These are phyloP conservation scores for Aspergillus ellipticus DNA, from an alignment of 495 filamentous ascomycete genomes.

Conservation along the genomic window DNA sequence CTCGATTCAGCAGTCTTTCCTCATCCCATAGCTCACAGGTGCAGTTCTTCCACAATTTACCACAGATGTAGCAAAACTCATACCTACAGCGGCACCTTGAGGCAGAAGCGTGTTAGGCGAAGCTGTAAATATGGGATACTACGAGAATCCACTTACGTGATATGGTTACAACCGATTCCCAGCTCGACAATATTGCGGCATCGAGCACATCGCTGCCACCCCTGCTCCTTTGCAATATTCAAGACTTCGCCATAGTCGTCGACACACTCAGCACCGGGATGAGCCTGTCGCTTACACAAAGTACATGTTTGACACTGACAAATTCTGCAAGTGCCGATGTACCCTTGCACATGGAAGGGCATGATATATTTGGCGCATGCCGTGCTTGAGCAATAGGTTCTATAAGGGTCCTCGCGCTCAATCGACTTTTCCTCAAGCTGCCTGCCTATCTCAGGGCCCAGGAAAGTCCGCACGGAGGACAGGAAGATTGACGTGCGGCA, in stretches of 20 bases:
- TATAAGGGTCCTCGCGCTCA: conserved; percentile 23
- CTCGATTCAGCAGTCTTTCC: conserved; percentile 25
- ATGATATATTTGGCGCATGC: conserved; percentile 28
- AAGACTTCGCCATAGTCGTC: conserved; percentile 16
- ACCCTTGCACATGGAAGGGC: conserved; percentile 5
- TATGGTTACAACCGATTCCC: conserved; percentile 21
- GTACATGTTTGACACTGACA: conserved; percentile 29
- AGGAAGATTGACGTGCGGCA: conserved; percentile 26
- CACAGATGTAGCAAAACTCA: conserved; percentile 25
- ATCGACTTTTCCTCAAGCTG: conserved; percentile 16
- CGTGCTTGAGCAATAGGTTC: conserved; percentile 27
- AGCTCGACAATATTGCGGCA: conserved; percentile 28
- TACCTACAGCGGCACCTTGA: conserved; percentile 13
- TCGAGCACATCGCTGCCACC: conserved; percentile 27
- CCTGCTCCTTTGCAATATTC: conserved; percentile 15
- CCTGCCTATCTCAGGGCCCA: conserved; percentile 10
- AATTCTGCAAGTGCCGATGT: conserved; percentile 18
- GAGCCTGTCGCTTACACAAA: conserved; percentile 28
- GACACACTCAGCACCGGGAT: conserved; percentile 21
- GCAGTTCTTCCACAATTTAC: conserved; percentile 46
- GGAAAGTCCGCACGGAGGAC: conserved; percentile 8
- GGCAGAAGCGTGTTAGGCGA: not conserved
- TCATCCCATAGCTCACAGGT: conserved; percentile 41
- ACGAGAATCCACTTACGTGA: conserved; percentile 16
- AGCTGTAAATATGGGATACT: not conserved